Evolutionary conservation across 805 yeast genomes (phyloP).

Genomic region (Maudiozyma saulgeensis): DNA sequence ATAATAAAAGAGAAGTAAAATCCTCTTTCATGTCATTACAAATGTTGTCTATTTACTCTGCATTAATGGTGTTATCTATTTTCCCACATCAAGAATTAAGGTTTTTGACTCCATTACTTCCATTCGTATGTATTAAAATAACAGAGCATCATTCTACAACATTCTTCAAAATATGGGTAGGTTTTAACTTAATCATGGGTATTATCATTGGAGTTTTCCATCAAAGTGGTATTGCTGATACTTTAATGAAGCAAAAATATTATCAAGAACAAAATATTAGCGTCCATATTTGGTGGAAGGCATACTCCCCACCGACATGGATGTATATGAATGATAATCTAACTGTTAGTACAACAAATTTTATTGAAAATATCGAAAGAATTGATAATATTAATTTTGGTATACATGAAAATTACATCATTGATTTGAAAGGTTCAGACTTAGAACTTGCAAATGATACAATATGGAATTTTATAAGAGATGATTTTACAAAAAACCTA

Average conservation of each 20-base stretch:
- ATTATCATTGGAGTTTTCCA: constrained; percentile 71
- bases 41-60: constrained; percentile 52
- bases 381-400: constrained; percentile 12
- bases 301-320: constrained; percentile 93
- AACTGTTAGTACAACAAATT: constrained; percentile 15
- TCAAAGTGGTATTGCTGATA: constrained; percentile 83
- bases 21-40: constrained; percentile 34
- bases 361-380: constrained; percentile 16
- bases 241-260: not conserved
- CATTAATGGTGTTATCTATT: constrained; percentile 49
- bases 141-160: constrained; percentile 28
- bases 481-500: constrained; percentile 1
- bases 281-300: constrained; percentile 79
- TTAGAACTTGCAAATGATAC: constrained; percentile 17
- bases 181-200: constrained; percentile 53
- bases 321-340: constrained; percentile 33
- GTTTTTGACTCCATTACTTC: constrained; percentile 70
- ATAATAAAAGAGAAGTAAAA: constrained; percentile 3
- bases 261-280: constrained; percentile 17
- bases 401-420: constrained; percentile 18
- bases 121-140: constrained; percentile 51
- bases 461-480: constrained; percentile 9
- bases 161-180: constrained; percentile 39
- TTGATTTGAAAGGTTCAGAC: constrained; percentile 42
- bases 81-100: constrained; percentile 93